Evolutionary conservation across 2,329 filamentous ascomycete genomes (phyloP).

Genomic region (Fusarium sp.): DNA sequence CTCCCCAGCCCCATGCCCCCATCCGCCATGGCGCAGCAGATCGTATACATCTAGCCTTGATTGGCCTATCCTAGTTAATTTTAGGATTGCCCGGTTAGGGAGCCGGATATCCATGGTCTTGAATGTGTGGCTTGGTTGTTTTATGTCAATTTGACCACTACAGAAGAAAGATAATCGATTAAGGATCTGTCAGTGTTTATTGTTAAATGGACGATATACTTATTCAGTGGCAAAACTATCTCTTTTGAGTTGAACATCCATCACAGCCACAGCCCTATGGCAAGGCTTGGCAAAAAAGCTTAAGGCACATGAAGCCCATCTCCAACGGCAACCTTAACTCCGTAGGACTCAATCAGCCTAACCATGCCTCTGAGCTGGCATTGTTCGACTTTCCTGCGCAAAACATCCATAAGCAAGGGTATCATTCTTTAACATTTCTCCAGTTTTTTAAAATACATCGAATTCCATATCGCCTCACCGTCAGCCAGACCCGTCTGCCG

Average conservation of each 20-base stretch:
- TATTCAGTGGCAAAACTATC: neutral
- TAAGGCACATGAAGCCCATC: neutral
- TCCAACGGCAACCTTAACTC: neutral
- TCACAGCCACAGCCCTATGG: slow-evolving; percentile 5
- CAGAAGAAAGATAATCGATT: neutral
- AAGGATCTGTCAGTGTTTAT: neutral
- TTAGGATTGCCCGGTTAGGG: slow-evolving; percentile 1
- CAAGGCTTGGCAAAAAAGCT: slow-evolving; percentile 1
- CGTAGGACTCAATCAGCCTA: neutral
- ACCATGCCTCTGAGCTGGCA: neutral
- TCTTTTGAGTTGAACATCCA: neutral
- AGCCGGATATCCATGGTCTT: neutral
- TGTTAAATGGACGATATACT: neutral
- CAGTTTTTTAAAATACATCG: slow-evolving; percentile 2
- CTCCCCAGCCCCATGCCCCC: slow-evolving; percentile 14
- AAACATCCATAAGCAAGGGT: slow-evolving; percentile 14
- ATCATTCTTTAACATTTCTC: slow-evolving; percentile 27
- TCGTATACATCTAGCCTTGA: neutral
- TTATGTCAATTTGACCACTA: neutral
- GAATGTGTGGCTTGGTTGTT: slow-evolving; percentile 2
- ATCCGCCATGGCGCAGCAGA: slow-evolving; percentile 21
- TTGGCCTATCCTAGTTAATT: slow-evolving; percentile 17
- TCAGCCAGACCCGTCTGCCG: neutral
- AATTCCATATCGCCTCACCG: slow-evolving; percentile 6
- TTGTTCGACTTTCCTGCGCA: neutral